A percentile compares a stretch with the other conserved stretches of the same genome.
Conservation (phyloP, 164 flowering plant species). For the Warburgia ugandensis region DNA sequence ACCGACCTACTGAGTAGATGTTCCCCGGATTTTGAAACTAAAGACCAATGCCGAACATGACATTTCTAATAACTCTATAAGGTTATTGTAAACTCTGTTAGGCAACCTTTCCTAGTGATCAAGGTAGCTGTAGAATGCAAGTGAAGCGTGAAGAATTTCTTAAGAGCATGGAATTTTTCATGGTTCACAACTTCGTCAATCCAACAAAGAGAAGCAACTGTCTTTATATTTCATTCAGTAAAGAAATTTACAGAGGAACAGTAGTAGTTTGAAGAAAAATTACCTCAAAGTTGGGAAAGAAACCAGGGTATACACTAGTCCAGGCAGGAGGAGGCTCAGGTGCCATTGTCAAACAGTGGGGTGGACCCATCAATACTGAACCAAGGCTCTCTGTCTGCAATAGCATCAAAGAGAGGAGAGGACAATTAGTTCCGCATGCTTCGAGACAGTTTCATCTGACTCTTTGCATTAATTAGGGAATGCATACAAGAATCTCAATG, state of each 20-base stretch:
- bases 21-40: no score
- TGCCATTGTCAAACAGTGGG: slow-evolving; percentile 25
- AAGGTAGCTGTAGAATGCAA: neutral
- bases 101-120: no score
- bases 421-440: neutral
- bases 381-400: slow-evolving; percentile 32
- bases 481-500: neutral
- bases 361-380: slow-evolving; percentile 12
- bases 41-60: no score
- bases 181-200: neutral
- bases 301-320: slow-evolving; percentile 31
- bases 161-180: no score
- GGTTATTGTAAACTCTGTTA: no score
- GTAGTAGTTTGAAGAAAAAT: neutral
- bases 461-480: neutral
- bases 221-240: neutral
- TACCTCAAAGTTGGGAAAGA: slow-evolving; percentile 49
- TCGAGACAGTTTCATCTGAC: neutral
- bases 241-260: neutral
- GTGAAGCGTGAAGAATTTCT: neutral
- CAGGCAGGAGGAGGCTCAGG: slow-evolving; percentile 26
- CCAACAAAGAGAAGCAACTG: neutral
- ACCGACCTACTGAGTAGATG: no score
- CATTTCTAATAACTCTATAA: no score
- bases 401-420: neutral